Conservation (phyloP, 129 eudicot species). For the Flaveria robusta region DNA sequence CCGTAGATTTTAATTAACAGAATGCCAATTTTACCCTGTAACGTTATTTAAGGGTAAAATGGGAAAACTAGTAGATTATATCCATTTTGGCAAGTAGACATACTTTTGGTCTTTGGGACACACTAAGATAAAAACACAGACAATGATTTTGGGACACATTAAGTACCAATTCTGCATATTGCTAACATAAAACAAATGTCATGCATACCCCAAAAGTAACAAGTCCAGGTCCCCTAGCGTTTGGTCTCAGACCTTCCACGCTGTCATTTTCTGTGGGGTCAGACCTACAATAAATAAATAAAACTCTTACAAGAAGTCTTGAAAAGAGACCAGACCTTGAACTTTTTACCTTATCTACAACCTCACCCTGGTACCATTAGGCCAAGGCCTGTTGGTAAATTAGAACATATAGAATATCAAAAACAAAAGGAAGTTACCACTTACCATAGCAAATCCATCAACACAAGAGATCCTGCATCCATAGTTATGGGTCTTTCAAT, state of each 20-base stretch:
- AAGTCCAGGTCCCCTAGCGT: conserved; percentile 96
- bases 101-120: background rate
- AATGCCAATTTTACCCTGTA: background rate
- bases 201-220: conserved; percentile 93
- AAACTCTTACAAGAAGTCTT: conserved; percentile 1
- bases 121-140: background rate
- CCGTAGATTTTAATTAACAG: too few species aligned
- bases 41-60: background rate
- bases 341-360: conserved; percentile 1
- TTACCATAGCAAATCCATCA: conserved; percentile 98
- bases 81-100: background rate
- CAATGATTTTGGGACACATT: background rate
- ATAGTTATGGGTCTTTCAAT: conserved; percentile 95
- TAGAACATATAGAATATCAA: background rate
- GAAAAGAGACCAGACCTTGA: background rate
- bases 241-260: conserved; percentile 93
- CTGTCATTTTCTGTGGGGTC: conserved; percentile 99
- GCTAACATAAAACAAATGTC: conserved; percentile 14
- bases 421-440: conserved; percentile 42
- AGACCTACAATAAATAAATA: conserved; percentile 57
- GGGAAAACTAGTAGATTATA: background rate
- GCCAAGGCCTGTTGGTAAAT: background rate
- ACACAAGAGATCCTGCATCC: conserved; percentile 96
- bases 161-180: background rate
- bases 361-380: background rate